Conservation (phyloP, 306 rosid species). For the Datisca glomerata region DNA sequence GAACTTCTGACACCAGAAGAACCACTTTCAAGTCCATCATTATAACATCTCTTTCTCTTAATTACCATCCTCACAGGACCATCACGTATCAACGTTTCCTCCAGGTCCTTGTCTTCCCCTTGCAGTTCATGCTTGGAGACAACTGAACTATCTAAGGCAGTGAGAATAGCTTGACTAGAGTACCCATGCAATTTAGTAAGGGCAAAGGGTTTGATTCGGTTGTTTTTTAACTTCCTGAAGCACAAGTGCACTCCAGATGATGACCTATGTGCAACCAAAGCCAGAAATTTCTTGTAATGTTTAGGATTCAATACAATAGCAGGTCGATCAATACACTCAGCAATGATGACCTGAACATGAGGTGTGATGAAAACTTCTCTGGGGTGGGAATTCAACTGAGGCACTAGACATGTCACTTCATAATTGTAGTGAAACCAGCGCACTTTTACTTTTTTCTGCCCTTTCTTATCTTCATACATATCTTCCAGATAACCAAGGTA, state of each 20-base stretch:
- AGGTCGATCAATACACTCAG: constrained; percentile 68
- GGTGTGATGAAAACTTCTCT: constrained; percentile 77
- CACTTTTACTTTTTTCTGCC: constrained; percentile 60
- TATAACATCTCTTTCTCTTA: constrained; percentile 33
- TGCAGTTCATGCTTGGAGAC: constrained; percentile 26
- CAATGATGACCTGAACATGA: constrained; percentile 74
- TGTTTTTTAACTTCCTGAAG: constrained; percentile 51
- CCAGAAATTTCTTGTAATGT: constrained; percentile 52
- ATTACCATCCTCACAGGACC: constrained; percentile 24
- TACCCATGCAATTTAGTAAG: constrained; percentile 61
- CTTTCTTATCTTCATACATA: constrained; percentile 77
- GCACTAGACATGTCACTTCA: constrained; percentile 42
- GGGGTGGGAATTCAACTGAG: constrained; percentile 46
- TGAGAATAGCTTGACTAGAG: constrained; percentile 46
- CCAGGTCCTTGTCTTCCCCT: constrained; percentile 27
- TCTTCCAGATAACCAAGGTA: constrained; percentile 87
- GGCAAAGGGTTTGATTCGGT: constrained; percentile 51
- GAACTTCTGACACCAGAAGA: constrained; percentile 17
- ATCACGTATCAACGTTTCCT: constrained; percentile 26
- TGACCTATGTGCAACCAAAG: constrained; percentile 19
- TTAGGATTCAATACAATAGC: constrained; percentile 67
- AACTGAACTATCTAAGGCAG: constrained; percentile 25
- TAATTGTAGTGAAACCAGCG: constrained; percentile 67
- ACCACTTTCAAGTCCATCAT: constrained; percentile 24
- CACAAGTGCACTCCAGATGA: constrained; percentile 46